Base-by-base conservation (phyloP, 1,284 basidiomycete genomes). In the Papiliotrema laurentii region DNA sequence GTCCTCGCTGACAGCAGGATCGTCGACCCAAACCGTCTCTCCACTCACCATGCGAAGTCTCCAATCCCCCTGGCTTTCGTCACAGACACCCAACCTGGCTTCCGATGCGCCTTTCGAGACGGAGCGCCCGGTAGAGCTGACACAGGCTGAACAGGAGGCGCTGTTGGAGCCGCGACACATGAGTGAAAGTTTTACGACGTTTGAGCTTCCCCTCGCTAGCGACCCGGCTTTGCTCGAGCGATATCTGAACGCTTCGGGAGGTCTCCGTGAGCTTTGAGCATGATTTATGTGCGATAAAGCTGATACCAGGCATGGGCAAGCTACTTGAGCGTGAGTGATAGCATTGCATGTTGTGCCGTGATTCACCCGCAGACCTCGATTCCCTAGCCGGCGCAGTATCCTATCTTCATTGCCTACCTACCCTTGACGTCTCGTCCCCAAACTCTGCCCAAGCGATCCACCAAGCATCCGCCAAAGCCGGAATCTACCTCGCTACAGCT, bases 401-500 rank as follows among this genome's bases (percentile, higher is more conserved):
- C 2, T 89, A 89, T 72, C 85, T 87, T 60, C 86, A 88, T 69
- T 81, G 86, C 75, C 78, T 89, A 1, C 64, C 61, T 7, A 30
- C 49, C n/a, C 42, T 53, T 16, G 19, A 47, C 4, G 34, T 52
- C 7, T 45, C 53, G 13, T 53, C 58, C 2, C 43, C 47, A 9
- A 51, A 55, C 27, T 49, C 61, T 2, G 56, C 61, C 1, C 50
- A 65, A 44, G 57, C 66, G 34, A 74, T 75, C 24, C 80, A 83
- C 80, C 79, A 48, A 71, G 76, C 49, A 72, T 84, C 49, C 63
- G 44, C 80, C 40, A 78, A 84, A 51, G 78, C 79, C 16, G 85
- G 85, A 0, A 83, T 87, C 57, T 89, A 89, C 59, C 79, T 89
- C 53, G 87, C 88, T 7, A 89, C 87, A 2, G 87, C 87, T 30